phyloP scores from a whole-genome alignment of 371 early-diverging fungal genomes.

The Umbelopsis sp. region DNA sequence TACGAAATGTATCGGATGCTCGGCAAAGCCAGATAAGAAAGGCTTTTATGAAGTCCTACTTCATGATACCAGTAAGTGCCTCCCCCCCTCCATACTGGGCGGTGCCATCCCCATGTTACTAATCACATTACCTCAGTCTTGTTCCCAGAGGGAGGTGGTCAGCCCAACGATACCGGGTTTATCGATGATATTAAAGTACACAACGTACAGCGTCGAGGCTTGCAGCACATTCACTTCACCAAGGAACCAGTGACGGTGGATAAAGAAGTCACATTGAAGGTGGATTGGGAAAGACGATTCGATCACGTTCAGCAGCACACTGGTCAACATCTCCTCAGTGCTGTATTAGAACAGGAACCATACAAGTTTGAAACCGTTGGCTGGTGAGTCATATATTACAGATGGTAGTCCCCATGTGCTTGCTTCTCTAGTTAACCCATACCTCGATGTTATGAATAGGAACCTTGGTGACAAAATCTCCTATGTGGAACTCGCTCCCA shows the following conservation, averaged over 20 bases:
- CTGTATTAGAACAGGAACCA: slow-evolving; percentile 64
- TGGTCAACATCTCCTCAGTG: slow-evolving; percentile 79
- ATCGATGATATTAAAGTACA: slow-evolving; percentile 59
- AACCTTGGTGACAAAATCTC: slow-evolving; percentile 60
- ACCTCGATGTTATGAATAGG: slow-evolving; percentile 26
- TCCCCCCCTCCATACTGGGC: too few species aligned
- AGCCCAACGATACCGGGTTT: slow-evolving; percentile 71
- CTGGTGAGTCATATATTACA: slow-evolving; percentile 47
- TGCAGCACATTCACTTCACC: slow-evolving; percentile 68
- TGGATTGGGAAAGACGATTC: slow-evolving; percentile 76
- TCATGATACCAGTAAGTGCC: slow-evolving; percentile 39
- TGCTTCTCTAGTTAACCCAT: too few species aligned
- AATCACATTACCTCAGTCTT: slow-evolving; percentile 39
- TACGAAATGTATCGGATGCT: slow-evolving; percentile 41
- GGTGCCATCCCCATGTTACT: background rate
- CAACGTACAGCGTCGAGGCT: slow-evolving; percentile 62
- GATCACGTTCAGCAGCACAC: slow-evolving; percentile 84
- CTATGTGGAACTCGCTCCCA: slow-evolving; percentile 62
- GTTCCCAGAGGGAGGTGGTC: slow-evolving; percentile 79
- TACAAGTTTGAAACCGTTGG: slow-evolving; percentile 64
- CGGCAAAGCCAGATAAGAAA: slow-evolving; percentile 43
- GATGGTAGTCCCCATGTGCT: too few species aligned
- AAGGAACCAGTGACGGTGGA: slow-evolving; percentile 55
- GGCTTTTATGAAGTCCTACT: slow-evolving; percentile 47
- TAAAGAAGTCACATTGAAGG: slow-evolving; percentile 48